Base-by-base conservation (phyloP, 805 yeast species). In the Ogataea saltuana region DNA sequence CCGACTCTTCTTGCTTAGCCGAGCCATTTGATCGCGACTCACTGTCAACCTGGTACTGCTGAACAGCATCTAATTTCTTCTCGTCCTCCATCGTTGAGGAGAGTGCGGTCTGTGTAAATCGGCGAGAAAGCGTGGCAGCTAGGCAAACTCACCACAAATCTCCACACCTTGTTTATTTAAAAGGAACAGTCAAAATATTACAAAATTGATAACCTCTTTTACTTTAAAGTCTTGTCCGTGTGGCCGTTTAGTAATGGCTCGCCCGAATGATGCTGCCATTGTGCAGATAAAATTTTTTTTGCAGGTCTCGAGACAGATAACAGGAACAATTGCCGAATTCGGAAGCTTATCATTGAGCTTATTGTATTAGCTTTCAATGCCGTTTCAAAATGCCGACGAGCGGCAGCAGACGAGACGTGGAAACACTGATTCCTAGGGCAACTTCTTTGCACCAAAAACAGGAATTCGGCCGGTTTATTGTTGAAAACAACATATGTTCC, bases 241-340 rank as follows among this genome's bases (percentile, higher is more conserved):
- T n/a, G n/a, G n/a, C n/a, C n/a, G n/a, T n/a, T n/a, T n/a, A n/a
- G n/a, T n/a, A n/a, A n/a, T n/a, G n/a, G n/a, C n/a, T n/a, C n/a
- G n/a, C n/a, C n/a, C n/a, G n/a, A 8, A 22, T 7, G 26, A 12
- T 12, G 29, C 13, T 26, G 17, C 12, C 9, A 18, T 18, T 19
- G 25, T 15, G 13, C 27, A 33, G 28, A 22, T 34, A 23, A 34
- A 23, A 23, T 33, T 34, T 34, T 33, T 15, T 22, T 22, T 15
- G 25, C n/a, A 10, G 15, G 15, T 25, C 38, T 23, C 38, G 38
- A 25, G 38, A 11, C 28, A 34, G 38, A 34, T 34, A 34, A 34
- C 38, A 34, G 12, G 22, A 34, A 23, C 29, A 23, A 15, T 17
- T 34, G 21, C 38, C 38, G 29, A 3, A 7, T 34, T 22, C n/a